Conservation (phyloP, 345 rosid genomes). For the Capsella bursapastoris region DNA sequence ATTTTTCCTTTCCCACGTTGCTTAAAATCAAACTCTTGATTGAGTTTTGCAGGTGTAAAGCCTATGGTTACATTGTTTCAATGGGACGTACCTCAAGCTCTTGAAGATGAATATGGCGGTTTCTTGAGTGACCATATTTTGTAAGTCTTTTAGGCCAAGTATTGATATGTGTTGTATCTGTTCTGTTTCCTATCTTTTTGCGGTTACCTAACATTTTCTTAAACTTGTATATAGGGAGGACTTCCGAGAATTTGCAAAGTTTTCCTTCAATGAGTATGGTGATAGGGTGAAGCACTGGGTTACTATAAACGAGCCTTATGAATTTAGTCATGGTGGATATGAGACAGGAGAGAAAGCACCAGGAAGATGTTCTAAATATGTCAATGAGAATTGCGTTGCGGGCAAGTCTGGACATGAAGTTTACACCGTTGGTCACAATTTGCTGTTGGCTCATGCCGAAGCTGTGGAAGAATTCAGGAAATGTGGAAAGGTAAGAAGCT, state of each 20-base stretch:
- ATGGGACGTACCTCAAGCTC: slow-evolving; percentile 48
- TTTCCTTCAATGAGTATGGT: slow-evolving; percentile 47
- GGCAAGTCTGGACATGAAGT: slow-evolving; percentile 48
- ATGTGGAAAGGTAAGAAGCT: slow-evolving; percentile 42
- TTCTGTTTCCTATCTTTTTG: not conserved
- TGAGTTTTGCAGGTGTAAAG: slow-evolving; percentile 37
- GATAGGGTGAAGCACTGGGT: slow-evolving; percentile 66
- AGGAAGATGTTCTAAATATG: slow-evolving; percentile 48
- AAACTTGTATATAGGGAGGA: slow-evolving; percentile 36
- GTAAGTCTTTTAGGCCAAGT: slow-evolving; percentile 27
- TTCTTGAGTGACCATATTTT: slow-evolving; percentile 41
- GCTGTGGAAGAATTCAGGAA: slow-evolving; percentile 47
- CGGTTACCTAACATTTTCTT: not conserved
- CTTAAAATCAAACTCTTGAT: not conserved
- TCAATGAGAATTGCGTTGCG: slow-evolving; percentile 36
- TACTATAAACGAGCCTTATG: slow-evolving; percentile 57
- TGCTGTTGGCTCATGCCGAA: slow-evolving; percentile 48
- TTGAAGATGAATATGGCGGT: slow-evolving; percentile 45
- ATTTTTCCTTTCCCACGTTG: not conserved
- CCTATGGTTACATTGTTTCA: slow-evolving; percentile 48
- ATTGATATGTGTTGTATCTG: not conserved
- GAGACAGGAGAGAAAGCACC: slow-evolving; percentile 47
- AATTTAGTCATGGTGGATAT: slow-evolving; percentile 43
- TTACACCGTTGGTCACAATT: slow-evolving; percentile 42
- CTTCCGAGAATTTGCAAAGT: slow-evolving; percentile 41